Conservation (phyloP, 306 rosid species). For the Cajanus cajan region DNA sequence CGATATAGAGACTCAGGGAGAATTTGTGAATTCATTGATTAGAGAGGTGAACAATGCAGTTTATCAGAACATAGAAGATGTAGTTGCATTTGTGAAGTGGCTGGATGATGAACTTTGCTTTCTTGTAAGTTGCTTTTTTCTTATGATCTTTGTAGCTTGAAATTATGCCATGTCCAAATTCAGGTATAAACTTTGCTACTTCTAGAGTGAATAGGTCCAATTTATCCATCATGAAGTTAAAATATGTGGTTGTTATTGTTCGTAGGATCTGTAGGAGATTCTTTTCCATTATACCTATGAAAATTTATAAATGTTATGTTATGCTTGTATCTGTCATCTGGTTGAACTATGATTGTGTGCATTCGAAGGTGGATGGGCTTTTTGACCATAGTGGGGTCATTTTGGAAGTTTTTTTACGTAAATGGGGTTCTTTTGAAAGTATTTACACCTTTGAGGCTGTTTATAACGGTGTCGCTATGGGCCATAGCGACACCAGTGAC, state of each 20-base stretch:
- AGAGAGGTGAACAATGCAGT: conserved; percentile 89
- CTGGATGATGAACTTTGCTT: conserved; percentile 97
- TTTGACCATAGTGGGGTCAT: too few relatives aligned
- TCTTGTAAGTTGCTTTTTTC: conserved; percentile 62
- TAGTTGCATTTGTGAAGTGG: conserved; percentile 97
- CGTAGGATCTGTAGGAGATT: not conserved
- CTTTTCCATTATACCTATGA: not conserved
- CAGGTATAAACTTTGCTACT: not conserved
- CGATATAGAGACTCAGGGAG: conserved; percentile 96
- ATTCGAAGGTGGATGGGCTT: conserved; percentile 74
- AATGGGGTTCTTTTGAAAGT: too few relatives aligned
- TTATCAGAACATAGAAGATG: conserved; percentile 82
- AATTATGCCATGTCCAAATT: not conserved
- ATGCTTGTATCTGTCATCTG: not conserved
- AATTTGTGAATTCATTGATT: conserved; percentile 89
- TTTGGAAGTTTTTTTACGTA: too few relatives aligned
- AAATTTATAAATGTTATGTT: not conserved
- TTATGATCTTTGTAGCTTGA: not conserved
- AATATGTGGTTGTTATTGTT: not conserved
- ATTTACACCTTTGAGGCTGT: too few relatives aligned
- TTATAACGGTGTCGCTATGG: too few relatives aligned
- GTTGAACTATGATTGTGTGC: conserved; percentile 9
- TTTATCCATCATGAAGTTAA: not conserved
- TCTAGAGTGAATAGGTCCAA: not conserved
- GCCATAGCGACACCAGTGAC: too few relatives aligned